Percentiles rank a stretch among this genome's conserved stretches.
These are phyloP conservation scores for Yamadazyma scolyti DNA, from an alignment of 805 yeast species.

Conservation along the genomic window DNA sequence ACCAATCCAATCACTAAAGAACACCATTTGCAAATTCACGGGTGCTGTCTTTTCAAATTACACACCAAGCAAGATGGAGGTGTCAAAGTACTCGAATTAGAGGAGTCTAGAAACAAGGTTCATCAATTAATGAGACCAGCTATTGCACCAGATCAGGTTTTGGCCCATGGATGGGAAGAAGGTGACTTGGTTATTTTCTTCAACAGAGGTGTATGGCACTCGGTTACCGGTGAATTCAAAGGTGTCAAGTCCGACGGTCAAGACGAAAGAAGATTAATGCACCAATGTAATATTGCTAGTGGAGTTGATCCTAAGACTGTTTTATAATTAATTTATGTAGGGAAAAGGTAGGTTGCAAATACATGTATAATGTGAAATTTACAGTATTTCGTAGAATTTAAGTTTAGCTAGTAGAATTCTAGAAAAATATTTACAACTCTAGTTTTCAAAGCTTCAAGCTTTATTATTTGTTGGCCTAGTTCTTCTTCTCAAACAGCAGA, in stretches of 20 bases:
- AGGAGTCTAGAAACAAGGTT: slow-evolving; percentile 68
- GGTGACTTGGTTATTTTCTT: slow-evolving; percentile 86
- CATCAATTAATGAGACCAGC: slow-evolving; percentile 83
- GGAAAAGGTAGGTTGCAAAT: no score
- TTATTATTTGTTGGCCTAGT: no score
- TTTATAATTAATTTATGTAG: slow-evolving; percentile 3
- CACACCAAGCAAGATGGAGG: slow-evolving; percentile 50
- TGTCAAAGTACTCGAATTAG: slow-evolving; percentile 50
- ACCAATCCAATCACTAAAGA: slow-evolving; percentile 83
- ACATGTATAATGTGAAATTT: no score
- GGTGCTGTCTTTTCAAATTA: slow-evolving; percentile 75
- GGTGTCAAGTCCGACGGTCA: slow-evolving; percentile 39
- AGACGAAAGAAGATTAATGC: slow-evolving; percentile 83
- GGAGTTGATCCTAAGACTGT: slow-evolving; percentile 57
- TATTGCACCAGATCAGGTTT: slow-evolving; percentile 66
- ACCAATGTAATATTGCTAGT: slow-evolving; percentile 89
- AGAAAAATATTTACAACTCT: no score
- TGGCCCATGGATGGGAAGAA: slow-evolving; percentile 77
- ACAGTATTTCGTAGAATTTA: no score
- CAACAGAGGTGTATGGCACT: slow-evolving; percentile 89
- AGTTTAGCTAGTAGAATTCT: no score
- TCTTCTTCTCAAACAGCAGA: no score
- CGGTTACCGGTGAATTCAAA: slow-evolving; percentile 84
- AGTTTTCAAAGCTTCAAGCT: no score
- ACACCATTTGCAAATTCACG: slow-evolving; percentile 84